These are phyloP conservation scores for Arabidopsis hybrid DNA, from an alignment of 441 rosid genomes.

Conservation along the genomic window DNA sequence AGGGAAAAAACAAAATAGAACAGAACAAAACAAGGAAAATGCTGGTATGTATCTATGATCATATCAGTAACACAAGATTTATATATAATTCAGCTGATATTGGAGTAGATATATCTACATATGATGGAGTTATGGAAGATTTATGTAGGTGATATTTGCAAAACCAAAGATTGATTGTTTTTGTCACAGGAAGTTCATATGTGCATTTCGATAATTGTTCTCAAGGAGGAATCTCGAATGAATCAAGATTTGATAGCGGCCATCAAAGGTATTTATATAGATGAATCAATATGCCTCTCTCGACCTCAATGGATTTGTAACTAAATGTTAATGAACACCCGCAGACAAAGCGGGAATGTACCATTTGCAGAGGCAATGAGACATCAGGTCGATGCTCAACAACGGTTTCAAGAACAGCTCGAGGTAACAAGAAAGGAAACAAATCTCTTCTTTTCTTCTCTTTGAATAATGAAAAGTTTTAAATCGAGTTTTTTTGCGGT, in stretches of 20 bases:
- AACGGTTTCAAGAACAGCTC: slow-evolving; percentile 68
- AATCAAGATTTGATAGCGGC: slow-evolving; percentile 44
- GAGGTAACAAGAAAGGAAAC: slow-evolving; percentile 57
- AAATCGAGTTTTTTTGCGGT: neutral
- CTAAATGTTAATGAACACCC: neutral
- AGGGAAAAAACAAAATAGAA: slow-evolving; percentile 49
- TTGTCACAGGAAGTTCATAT: slow-evolving; percentile 51
- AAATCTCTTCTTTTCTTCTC: neutral
- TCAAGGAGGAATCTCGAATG: slow-evolving; percentile 46
- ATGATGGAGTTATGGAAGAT: neutral
- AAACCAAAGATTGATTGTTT: neutral
- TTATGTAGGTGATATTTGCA: neutral
- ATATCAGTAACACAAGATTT: neutral
- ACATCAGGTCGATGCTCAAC: slow-evolving; percentile 67
- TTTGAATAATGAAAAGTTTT: neutral
- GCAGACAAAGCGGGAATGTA: slow-evolving; percentile 55
- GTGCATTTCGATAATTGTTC: slow-evolving; percentile 57
- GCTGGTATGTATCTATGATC: slow-evolving; percentile 47
- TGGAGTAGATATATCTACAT: neutral
- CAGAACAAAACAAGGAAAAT: slow-evolving; percentile 53
- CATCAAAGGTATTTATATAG: slow-evolving; percentile 51
- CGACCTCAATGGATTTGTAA: neutral
- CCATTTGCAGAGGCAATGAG: slow-evolving; percentile 58
- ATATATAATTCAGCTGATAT: neutral
- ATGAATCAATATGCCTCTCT: neutral